These are phyloP conservation scores for Parasarocladium wereldwijsianum DNA, from an alignment of 2,329 filamentous ascomycete genomes.

Conservation along the genomic window DNA sequence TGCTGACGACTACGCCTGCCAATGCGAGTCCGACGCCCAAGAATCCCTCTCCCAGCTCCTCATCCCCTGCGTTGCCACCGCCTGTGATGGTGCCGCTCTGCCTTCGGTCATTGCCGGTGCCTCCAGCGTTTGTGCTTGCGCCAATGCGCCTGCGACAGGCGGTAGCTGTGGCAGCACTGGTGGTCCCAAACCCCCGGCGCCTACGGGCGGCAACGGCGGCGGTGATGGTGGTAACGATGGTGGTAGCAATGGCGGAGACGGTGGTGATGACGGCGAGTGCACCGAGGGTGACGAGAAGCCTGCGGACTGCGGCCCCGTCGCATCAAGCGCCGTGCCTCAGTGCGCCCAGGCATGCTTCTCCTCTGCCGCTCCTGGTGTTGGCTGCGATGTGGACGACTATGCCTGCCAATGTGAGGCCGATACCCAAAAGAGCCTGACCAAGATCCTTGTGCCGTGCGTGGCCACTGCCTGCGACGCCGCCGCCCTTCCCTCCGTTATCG, in stretches of 20 bases:
- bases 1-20: constrained; percentile 13
- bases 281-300: constrained; percentile 1
- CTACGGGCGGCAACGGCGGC: not conserved
- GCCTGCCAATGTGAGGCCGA: constrained; percentile 10
- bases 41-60: constrained; percentile 10
- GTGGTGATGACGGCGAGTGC: constrained; percentile 1
- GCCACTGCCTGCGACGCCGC: constrained; percentile 8
- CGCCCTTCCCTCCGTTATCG: constrained; percentile 9
- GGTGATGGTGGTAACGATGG: not conserved
- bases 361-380: constrained; percentile 9
- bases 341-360: constrained; percentile 11
- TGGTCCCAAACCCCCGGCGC: not conserved
- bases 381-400: constrained; percentile 10
- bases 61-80: constrained; percentile 10
- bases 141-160: constrained; percentile 3
- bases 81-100: constrained; percentile 8
- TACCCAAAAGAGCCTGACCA: constrained; percentile 9
- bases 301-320: constrained; percentile 9
- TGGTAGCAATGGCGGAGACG: not conserved
- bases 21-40: constrained; percentile 11
- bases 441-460: constrained; percentile 11
- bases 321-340: constrained; percentile 9
- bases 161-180: not conserved
- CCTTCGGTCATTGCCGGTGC: constrained; percentile 11
- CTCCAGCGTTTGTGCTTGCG: constrained; percentile 6